Evolutionary conservation across 768 basidiomycete species (phyloP), one percentile per base, ranked within the genome.

Genomic region (Phanerodontia chrysosporium): DNA sequence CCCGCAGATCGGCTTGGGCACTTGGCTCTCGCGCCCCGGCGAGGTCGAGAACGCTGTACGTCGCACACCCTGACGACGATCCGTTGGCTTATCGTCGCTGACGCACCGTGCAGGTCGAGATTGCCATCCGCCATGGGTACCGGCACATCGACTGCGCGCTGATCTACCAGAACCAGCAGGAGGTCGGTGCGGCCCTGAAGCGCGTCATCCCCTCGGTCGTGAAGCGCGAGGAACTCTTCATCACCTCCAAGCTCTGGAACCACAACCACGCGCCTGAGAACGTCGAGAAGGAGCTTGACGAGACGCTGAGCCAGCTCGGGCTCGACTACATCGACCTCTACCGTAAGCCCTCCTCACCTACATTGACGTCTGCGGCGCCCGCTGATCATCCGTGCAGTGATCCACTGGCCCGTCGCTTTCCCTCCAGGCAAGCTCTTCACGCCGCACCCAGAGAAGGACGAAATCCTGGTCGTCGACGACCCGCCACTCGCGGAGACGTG

Each of bases 201-300:
- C 88, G 87, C 68, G 82, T 92, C 67, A 84, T 91, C 60, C 85
- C 85, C 0, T 81, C 82, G 9, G 87, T 91, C 55, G 89, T 92
- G 60, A 82, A 85, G 67, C 87, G 92, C 63, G 83, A 89, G 68
- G 85, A 94, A 14, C 80, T 93, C 57, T 92, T 88, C 72, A 84
- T 90, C 71, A 90, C 89, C 2, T 85, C 84, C 45, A 91, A 95
- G 72, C 79, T 92, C 49, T 94, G 92, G 92, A 92, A 92, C 73
- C 78, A 79, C 49, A 76, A 81, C 10, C 90, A 91, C 68, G 80
- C 78, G 59, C 84, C 88, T 4, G 78, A 80, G 8, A 70, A 78
- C 52, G 90, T 89, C 28, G 87, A 87, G 76, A 82, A 80, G 51
- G 87, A 85, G 64, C 84, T 94, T 49, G 84, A 94, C 54, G 83